phyloP scores from a whole-genome alignment of 2,329 filamentous ascomycete genomes.

The Beauveria medogensis region DNA sequence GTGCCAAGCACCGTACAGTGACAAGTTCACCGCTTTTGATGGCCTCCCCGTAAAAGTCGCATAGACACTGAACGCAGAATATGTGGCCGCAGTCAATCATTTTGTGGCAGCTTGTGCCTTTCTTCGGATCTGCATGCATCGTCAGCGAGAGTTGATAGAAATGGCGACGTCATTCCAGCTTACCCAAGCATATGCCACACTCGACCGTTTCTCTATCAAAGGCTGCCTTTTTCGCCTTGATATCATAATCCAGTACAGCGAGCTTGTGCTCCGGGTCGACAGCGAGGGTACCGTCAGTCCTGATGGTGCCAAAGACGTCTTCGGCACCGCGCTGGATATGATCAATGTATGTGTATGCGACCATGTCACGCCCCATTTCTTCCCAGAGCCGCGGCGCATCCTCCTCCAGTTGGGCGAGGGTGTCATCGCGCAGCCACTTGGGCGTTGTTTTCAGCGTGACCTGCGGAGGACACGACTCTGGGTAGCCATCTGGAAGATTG shows the following conservation, averaged over 20 bases:
- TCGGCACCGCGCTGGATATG: conserved; percentile 52
- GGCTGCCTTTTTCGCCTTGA: conserved; percentile 60
- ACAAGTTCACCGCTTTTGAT: conserved; percentile 79
- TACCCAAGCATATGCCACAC: conserved; percentile 74
- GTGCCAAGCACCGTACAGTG: conserved; percentile 70
- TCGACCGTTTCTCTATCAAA: conserved; percentile 83
- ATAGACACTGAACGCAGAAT: conserved; percentile 81
- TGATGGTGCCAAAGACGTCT: conserved; percentile 50
- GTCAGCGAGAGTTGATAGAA: not conserved
- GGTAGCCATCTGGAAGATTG: conserved; percentile 50
- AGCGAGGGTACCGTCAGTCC: conserved; percentile 38
- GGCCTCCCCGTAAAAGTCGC: conserved; percentile 82
- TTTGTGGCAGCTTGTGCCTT: conserved; percentile 71
- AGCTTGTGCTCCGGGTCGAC: conserved; percentile 55
- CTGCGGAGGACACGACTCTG: conserved; percentile 40
- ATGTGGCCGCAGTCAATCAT: conserved; percentile 82
- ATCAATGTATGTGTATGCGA: conserved; percentile 57
- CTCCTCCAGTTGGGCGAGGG: conserved; percentile 40
- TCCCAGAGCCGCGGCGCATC: conserved; percentile 52
- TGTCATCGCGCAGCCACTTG: conserved; percentile 45
- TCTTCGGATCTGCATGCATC: conserved; percentile 64
- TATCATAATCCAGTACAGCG: conserved; percentile 69
- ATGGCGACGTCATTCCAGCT: conserved; percentile 13
- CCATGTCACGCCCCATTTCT: conserved; percentile 49
- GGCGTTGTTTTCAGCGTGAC: conserved; percentile 46